Base-by-base conservation (phyloP, 148 eudicot genomes). In the Hydrangea macrophylla region DNA sequence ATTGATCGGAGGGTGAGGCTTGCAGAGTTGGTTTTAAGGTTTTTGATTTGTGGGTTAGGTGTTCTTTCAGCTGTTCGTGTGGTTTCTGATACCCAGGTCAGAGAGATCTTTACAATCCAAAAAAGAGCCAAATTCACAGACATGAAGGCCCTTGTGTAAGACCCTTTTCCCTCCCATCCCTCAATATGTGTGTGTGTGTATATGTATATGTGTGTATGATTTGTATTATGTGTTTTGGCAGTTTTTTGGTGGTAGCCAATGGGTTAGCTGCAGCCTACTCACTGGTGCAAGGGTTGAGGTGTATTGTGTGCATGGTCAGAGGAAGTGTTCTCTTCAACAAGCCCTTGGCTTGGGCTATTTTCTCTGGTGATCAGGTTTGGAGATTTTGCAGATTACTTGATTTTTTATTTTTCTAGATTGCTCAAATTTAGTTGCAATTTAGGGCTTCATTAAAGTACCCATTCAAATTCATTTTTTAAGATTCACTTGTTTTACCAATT, bases 311-410 rank as follows among this genome's bases (percentile, higher is more conserved):
- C 60, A 87, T 94, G 81, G 61, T 80, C 12, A 94, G 78, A 77
- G 96, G 91, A 67, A 83, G 75, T 92, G 86, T 90, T 59, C 89
- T 90, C 58, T 88, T 90, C 74, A 88, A 76, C 83, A 94, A 87
- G 78, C 88, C 97, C 81, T 67, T 94, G 64, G 97, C 99, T 81
- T 94, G 92, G 96, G 72, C 75, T 70, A 88, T 94, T 59, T 94
- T 94, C 77, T 90, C 91, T 81, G 92, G 80, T 64, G 97, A 94
- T 85, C 97, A 94, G 96, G 98, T 93, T n/a, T n/a, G n/a, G n/a
- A n/a, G n/a, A 75, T 55, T 48, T 15, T 18, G 2, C n/a, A n/a
- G 13, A 42, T 18, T 42, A 12, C 1, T 18, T 48, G 23, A 48
- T 18, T 5, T 48, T 48, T 22, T 18, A 0, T 17, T 15, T 48